Evolutionary conservation across 1,139 yeast genomes (phyloP).

Genomic region (Candida anutae): DNA sequence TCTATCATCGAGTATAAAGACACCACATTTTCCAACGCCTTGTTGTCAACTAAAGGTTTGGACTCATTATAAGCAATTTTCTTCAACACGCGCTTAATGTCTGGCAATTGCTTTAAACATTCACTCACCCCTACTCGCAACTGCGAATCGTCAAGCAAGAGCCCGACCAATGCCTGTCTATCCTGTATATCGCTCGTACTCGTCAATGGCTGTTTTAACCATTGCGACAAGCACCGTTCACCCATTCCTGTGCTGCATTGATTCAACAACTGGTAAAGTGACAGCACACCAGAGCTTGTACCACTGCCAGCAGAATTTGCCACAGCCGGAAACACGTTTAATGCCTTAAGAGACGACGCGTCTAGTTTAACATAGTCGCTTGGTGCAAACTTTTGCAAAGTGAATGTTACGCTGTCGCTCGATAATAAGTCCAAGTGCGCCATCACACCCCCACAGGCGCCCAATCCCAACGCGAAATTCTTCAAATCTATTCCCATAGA

Average conservation of each 20-base stretch:
- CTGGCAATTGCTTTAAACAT: conserved; percentile 70
- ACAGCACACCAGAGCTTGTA: not conserved
- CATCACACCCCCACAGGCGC: conserved; percentile 57
- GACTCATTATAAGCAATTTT: conserved; percentile 39
- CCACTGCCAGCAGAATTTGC: not conserved
- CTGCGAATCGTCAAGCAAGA: conserved; percentile 61
- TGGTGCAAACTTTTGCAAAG: conserved; percentile 4
- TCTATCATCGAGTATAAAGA: conserved; percentile 75
- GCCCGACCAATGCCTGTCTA: conserved; percentile 68
- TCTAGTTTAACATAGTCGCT: conserved; percentile 52
- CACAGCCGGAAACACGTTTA: conserved; percentile 65
- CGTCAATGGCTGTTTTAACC: conserved; percentile 94
- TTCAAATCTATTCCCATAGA: conserved; percentile 44
- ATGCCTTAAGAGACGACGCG: conserved; percentile 80
- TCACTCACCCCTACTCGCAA: conserved; percentile 60
- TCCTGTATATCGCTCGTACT: conserved; percentile 48
- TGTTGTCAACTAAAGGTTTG: conserved; percentile 12
- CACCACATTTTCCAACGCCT: conserved; percentile 79
- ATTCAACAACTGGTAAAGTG: conserved; percentile 56
- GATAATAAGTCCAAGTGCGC: conserved; percentile 26
- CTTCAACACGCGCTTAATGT: conserved; percentile 65
- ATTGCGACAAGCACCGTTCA: conserved; percentile 74
- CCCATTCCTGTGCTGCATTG: conserved; percentile 86
- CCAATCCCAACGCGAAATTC: conserved; percentile 26
- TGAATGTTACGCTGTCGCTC: not conserved